phyloP scores from a whole-genome alignment of 2,329 filamentous ascomycete species.

The Calonectria pseudoturangicola region DNA sequence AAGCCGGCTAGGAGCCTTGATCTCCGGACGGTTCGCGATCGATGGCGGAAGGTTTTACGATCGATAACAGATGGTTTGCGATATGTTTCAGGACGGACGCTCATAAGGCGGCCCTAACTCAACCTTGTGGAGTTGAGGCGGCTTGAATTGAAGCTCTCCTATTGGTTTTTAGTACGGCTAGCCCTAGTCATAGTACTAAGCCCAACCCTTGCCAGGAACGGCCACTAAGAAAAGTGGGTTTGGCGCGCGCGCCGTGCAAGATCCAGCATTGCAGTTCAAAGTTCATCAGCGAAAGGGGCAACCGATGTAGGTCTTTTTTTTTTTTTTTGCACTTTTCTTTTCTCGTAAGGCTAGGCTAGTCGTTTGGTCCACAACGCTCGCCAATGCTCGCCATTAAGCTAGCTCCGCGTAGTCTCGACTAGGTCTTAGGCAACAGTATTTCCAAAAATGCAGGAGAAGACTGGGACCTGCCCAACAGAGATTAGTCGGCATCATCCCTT shows the following conservation, averaged over 20 bases:
- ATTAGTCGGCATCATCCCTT: constrained; percentile 23
- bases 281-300: constrained; percentile 13
- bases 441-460: constrained; percentile 1
- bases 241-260: constrained; percentile 18
- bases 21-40: constrained; percentile 39
- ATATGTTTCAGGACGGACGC: constrained; percentile 39
- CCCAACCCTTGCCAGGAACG: constrained; percentile 12
- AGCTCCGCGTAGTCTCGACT: constrained; percentile 5
- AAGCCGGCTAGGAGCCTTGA: constrained; percentile 21
- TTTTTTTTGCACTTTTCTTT: constrained; percentile 30
- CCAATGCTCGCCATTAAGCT: constrained; percentile 20
- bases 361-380: constrained; percentile 23
- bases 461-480: constrained; percentile 36
- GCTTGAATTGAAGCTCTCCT: not conserved
- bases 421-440: constrained; percentile 19
- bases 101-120: constrained; percentile 34
- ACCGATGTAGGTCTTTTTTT: not conserved
- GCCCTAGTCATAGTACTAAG: constrained; percentile 11
- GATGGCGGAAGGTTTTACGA: constrained; percentile 38
- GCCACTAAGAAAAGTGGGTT: constrained; percentile 25
- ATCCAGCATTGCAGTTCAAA: constrained; percentile 13
- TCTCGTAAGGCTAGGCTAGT: constrained; percentile 18
- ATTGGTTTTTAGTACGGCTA: constrained; percentile 27
- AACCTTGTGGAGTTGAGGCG: constrained; percentile 19
- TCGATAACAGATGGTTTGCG: constrained; percentile 40